Conservation (phyloP, 257 asterid species). For the Lycium ferocissimum region DNA sequence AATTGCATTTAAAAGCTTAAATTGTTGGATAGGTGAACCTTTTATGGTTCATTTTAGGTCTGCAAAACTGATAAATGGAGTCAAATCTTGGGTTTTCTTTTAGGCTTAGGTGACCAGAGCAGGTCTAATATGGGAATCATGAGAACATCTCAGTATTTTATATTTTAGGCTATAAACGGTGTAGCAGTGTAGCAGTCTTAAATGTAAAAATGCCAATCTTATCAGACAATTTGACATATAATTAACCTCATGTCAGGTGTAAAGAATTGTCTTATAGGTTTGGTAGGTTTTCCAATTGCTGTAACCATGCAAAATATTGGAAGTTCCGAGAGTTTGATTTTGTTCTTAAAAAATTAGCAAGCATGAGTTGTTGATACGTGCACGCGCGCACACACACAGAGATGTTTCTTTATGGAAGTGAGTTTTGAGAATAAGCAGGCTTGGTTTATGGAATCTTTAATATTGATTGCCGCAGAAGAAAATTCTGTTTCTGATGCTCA, state of each 20-base stretch:
- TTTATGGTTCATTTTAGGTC: neutral
- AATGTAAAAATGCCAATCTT: neutral
- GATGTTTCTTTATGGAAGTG: neutral
- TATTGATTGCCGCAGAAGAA: neutral
- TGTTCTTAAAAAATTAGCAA: neutral
- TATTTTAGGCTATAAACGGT: neutral
- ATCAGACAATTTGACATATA: neutral
- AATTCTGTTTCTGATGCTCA: neutral
- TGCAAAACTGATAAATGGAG: neutral
- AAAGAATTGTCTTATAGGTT: neutral
- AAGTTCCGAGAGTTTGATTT: neutral
- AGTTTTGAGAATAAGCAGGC: neutral
- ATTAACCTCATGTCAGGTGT: neutral
- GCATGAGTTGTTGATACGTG: neutral
- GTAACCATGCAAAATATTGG: neutral
- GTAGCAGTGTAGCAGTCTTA: neutral
- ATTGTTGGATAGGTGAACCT: neutral
- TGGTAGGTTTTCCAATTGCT: neutral
- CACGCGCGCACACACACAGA: neutral
- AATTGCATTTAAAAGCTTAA: neutral
- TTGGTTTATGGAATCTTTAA: neutral
- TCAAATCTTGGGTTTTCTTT: neutral
- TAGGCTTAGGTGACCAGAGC: neutral
- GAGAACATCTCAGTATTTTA: neutral
- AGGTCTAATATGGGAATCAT: slow-evolving; percentile 1